These are phyloP conservation scores for Saccharomycopsis sp. DNA, from an alignment of 805 yeast genomes.

Conservation along the genomic window DNA sequence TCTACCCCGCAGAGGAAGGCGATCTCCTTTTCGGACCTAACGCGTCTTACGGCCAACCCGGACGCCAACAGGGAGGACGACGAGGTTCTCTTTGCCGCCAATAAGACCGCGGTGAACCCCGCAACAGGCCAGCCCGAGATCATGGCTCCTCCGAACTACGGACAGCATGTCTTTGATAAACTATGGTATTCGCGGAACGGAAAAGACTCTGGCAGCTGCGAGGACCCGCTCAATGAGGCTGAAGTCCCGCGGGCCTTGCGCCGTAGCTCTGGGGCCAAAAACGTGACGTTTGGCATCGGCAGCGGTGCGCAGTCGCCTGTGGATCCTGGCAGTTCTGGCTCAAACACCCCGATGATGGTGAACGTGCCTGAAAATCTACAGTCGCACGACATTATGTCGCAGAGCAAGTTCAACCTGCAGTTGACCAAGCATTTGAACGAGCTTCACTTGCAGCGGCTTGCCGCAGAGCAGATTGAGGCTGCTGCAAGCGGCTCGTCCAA, in stretches of 20 bases:
- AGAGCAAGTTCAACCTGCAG: conserved; percentile 21
- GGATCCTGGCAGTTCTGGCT: conserved; percentile 27
- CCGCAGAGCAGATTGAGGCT: conserved; percentile 24
- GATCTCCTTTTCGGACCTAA: not conserved
- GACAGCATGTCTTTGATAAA: conserved; percentile 72
- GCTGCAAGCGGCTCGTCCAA: conserved; percentile 14
- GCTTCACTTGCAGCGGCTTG: conserved; percentile 43
- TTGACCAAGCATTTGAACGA: conserved; percentile 47
- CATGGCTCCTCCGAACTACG: conserved; percentile 83
- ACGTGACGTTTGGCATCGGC: conserved; percentile 9
- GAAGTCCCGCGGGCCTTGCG: no score
- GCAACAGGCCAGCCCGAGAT: conserved; percentile 36
- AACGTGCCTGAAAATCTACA: conserved; percentile 10
- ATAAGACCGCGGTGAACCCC: conserved; percentile 22
- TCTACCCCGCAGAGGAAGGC: not conserved
- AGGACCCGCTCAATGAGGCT: conserved; percentile 18
- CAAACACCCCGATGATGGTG: conserved; percentile 28
- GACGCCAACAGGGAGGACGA: conserved; percentile 29
- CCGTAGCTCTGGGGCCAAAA: conserved; percentile 22
- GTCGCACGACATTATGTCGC: conserved; percentile 5
- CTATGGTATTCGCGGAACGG: conserved; percentile 57
- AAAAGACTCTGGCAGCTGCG: conserved; percentile 49
- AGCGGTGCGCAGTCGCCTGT: conserved; percentile 13
- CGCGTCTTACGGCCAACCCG: conserved; percentile 8
- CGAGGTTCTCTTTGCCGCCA: conserved; percentile 33